A percentile compares a stretch with the other conserved stretches of the same genome.
These are phyloP conservation scores for Cicer bijugum DNA, from an alignment of 306 rosid genomes.

Conservation along the genomic window DNA sequence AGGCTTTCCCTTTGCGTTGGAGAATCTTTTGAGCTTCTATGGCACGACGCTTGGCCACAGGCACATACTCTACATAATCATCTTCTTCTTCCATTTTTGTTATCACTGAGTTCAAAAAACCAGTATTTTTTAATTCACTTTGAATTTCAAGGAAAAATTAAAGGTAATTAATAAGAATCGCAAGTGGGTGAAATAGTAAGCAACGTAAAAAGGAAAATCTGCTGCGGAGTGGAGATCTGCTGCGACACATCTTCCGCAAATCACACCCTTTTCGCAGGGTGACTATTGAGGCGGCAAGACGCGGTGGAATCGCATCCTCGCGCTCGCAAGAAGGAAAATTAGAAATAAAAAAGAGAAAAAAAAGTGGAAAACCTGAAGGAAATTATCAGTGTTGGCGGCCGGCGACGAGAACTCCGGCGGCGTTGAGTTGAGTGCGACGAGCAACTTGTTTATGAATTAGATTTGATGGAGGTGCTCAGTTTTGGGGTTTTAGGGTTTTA, in stretches of 20 bases:
- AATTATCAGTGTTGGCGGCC: background rate
- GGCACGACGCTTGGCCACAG: slow-evolving; percentile 89
- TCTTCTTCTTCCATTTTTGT: slow-evolving; percentile 76
- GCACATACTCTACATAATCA: slow-evolving; percentile 78
- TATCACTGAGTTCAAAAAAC: background rate
- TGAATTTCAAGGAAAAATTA: slow-evolving; percentile 7
- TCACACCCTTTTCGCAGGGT: too few species aligned
- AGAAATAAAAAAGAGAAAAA: too few species aligned
- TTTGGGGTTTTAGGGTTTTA: too few species aligned
- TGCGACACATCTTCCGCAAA: too few species aligned
- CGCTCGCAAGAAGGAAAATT: too few species aligned
- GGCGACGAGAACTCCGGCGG: background rate
- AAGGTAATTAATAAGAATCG: background rate
- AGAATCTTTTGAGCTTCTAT: slow-evolving; percentile 88
- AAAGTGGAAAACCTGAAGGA: too few species aligned
- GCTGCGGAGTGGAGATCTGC: too few species aligned
- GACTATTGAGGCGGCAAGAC: too few species aligned
- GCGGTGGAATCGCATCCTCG: too few species aligned
- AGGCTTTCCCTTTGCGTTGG: slow-evolving; percentile 70
- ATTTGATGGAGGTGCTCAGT: too few species aligned
- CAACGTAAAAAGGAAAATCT: background rate
- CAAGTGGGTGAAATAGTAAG: background rate
- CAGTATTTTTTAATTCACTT: background rate
- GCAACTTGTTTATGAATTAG: too few species aligned
- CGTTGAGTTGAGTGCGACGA: background rate